Conservation (phyloP, 176 grass and related monocot genomes). For the Cymbopogon citratus region DNA sequence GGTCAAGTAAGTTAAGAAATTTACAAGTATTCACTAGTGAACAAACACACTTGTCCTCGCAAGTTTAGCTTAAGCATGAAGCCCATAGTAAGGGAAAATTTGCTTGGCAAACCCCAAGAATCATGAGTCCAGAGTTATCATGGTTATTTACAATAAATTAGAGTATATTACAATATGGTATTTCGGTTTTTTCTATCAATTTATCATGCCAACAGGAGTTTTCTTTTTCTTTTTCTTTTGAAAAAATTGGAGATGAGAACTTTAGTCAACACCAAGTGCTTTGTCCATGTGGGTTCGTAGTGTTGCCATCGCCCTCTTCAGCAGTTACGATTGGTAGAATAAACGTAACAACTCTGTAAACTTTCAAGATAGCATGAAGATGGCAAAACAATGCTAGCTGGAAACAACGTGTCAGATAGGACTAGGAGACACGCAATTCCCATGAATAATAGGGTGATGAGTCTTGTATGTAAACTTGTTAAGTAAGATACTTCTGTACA, state of each 20-base stretch:
- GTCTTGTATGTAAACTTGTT: not conserved
- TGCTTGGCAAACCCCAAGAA: not conserved
- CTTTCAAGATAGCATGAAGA: not conserved
- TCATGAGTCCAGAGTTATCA: not conserved
- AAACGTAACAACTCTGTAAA: not conserved
- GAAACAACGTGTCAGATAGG: not conserved
- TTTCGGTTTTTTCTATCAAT: no score
- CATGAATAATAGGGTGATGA: not conserved
- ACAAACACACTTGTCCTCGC: not conserved
- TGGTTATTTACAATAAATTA: not conserved
- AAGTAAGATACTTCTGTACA: not conserved
- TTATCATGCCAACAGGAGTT: not conserved
- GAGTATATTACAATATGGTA: not conserved
- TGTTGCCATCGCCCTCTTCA: not conserved
- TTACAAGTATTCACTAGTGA: not conserved
- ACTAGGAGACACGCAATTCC: not conserved
- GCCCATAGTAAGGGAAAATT: not conserved
- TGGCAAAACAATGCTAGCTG: not conserved
- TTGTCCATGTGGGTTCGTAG: not conserved
- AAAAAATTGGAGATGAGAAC: not conserved
- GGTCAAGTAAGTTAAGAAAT: not conserved
- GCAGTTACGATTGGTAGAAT: not conserved
- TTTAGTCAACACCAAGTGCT: not conserved
- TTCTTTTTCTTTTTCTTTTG: not conserved
- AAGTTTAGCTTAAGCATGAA: slow-evolving; percentile 13